Percentiles rank a stretch among this genome's conserved stretches.
Evolutionary conservation across 2,329 filamentous ascomycete species (phyloP).

Genomic region (Fusarium luffae): DNA sequence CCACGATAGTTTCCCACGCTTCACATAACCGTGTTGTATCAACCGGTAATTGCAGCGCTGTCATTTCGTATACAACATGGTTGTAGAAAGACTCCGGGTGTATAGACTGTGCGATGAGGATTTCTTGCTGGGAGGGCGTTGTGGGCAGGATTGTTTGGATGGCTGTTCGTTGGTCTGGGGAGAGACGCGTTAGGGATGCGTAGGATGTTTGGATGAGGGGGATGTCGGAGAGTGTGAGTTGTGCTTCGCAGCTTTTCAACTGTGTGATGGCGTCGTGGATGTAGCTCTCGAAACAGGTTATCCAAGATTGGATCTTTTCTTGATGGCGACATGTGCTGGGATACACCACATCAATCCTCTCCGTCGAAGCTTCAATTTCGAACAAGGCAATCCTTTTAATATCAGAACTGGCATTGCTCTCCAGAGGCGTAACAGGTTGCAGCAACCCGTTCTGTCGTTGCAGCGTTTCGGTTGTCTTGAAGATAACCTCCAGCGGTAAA

Average conservation of each 20-base stretch:
- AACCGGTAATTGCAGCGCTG: conserved; percentile 51
- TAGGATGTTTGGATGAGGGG: conserved; percentile 61
- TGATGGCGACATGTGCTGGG: conserved; percentile 56
- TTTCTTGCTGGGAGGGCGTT: conserved; percentile 60
- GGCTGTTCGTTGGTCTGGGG: conserved; percentile 57
- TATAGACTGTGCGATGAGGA: conserved; percentile 59
- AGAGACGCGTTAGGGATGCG: conserved; percentile 58
- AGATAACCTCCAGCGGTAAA: conserved; percentile 67
- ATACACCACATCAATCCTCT: conserved; percentile 60
- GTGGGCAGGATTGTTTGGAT: conserved; percentile 63
- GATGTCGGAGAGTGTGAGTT: conserved; percentile 62
- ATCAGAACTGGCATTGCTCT: conserved; percentile 57
- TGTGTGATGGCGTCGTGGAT: conserved; percentile 57
- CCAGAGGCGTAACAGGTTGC: conserved; percentile 55
- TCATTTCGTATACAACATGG: conserved; percentile 61
- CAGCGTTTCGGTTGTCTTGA: conserved; percentile 66
- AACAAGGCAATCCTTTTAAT: conserved; percentile 63
- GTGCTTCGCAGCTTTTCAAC: conserved; percentile 56
- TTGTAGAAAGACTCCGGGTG: conserved; percentile 56
- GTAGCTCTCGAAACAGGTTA: conserved; percentile 58
- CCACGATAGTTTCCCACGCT: conserved; percentile 62
- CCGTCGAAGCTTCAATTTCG: conserved; percentile 57
- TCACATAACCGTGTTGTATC: conserved; percentile 59
- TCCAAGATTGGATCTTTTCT: conserved; percentile 59
- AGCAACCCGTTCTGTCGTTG: conserved; percentile 62